Conservation (phyloP, 805 yeast species). For the Candida glaebosa region DNA sequence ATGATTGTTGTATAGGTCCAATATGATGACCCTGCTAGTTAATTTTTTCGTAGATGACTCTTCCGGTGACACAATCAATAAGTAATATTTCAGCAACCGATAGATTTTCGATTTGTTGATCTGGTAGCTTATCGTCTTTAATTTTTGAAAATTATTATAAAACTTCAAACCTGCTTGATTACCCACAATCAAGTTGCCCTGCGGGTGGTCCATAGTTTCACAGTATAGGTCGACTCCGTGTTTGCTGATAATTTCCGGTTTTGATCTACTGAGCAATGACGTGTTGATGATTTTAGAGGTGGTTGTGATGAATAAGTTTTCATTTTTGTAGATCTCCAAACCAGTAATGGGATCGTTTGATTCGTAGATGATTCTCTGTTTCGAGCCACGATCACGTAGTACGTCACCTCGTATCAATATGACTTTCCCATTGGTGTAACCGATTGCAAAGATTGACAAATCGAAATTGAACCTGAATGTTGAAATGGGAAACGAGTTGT, state of each 20-base stretch:
- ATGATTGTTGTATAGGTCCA: constrained; percentile 69
- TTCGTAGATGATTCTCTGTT: constrained; percentile 77
- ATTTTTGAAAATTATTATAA: constrained; percentile 54
- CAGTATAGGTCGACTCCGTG: constrained; percentile 52
- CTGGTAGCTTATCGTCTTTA: constrained; percentile 53
- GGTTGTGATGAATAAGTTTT: constrained; percentile 67
- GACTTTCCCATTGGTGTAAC: constrained; percentile 82
- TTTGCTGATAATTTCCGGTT: constrained; percentile 48
- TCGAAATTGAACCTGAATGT: constrained; percentile 53
- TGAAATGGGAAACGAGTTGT: constrained; percentile 76
- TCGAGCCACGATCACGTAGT: constrained; percentile 81
- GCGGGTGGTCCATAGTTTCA: constrained; percentile 36
- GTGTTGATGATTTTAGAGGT: constrained; percentile 72
- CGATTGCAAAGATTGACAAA: constrained; percentile 66
- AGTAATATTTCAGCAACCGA: constrained; percentile 47
- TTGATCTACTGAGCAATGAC: constrained; percentile 72
- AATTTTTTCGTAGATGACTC: constrained; percentile 16
- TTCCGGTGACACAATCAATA: constrained; percentile 57
- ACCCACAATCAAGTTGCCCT: constrained; percentile 60
- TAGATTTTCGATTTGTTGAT: constrained; percentile 51
- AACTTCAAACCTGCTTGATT: constrained; percentile 59
- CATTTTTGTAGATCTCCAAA: constrained; percentile 53
- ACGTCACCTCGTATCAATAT: constrained; percentile 84
- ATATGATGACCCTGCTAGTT: constrained; percentile 57
- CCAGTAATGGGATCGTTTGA: constrained; percentile 80